Evolutionary conservation across 495 filamentous ascomycete genomes (phyloP).

Genomic region (Halenospora varia): DNA sequence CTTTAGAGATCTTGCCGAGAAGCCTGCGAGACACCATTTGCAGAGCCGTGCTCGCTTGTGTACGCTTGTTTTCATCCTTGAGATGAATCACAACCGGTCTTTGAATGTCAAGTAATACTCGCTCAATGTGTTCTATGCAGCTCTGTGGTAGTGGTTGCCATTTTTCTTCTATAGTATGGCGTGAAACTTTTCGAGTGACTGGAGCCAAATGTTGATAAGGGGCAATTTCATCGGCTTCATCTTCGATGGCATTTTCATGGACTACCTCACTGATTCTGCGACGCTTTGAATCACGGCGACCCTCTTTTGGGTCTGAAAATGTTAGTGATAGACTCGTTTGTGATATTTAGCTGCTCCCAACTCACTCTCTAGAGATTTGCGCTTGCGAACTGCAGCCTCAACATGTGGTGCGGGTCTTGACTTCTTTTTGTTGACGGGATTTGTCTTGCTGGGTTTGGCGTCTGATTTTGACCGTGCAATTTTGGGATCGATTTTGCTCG

Average conservation of each 20-base stretch:
- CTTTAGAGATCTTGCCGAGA: constrained; percentile 17
- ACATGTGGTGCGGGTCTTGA: neutral
- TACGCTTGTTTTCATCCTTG: constrained; percentile 51
- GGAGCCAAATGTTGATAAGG: constrained; percentile 22
- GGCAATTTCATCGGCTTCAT: constrained; percentile 1
- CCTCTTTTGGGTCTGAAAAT: neutral
- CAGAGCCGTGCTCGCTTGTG: constrained; percentile 44
- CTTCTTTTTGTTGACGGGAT: neutral
- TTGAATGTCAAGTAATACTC: constrained; percentile 50
- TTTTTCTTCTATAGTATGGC: constrained; percentile 52
- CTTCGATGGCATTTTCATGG: neutral
- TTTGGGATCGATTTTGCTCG: neutral
- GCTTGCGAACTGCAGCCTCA: neutral
- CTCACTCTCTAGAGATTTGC: neutral
- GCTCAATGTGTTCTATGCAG: constrained; percentile 47
- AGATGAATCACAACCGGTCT: constrained; percentile 51
- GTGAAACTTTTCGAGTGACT: constrained; percentile 36
- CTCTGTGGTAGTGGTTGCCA: constrained; percentile 52
- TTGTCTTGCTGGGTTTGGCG: neutral
- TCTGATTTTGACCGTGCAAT: neutral
- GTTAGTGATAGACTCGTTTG: neutral
- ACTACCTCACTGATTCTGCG: neutral
- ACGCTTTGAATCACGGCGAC: neutral
- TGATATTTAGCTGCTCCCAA: neutral
- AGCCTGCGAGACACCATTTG: constrained; percentile 22